Percentiles rank a stretch among this genome's conserved stretches.
Evolutionary conservation across 2,329 filamentous ascomycete genomes (phyloP).

Genomic region (Curvularia eragrostidis): DNA sequence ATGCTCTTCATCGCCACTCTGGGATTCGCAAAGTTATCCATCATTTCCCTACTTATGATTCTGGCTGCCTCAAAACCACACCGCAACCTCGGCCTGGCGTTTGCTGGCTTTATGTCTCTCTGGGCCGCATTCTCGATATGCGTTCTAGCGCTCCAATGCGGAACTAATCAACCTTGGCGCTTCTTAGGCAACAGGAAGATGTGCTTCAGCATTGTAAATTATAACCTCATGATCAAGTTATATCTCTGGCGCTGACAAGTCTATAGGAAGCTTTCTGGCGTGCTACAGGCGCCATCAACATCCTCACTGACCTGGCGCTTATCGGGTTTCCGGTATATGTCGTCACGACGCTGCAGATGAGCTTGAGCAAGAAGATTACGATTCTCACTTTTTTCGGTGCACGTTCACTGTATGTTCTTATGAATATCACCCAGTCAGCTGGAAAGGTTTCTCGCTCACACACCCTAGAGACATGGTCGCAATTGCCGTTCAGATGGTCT

Average conservation of each 20-base stretch:
- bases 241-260: not conserved
- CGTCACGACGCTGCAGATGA: constrained; percentile 47
- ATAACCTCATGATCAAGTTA: not conserved
- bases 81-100: constrained; percentile 33
- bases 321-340: constrained; percentile 46
- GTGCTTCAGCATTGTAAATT: constrained; percentile 39
- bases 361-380: constrained; percentile 41
- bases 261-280: constrained; percentile 41
- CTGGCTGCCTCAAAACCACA: constrained; percentile 42
- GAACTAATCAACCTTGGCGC: constrained; percentile 37
- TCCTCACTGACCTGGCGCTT: constrained; percentile 43
- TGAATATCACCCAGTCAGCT: not conserved
- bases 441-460: constrained; percentile 2
- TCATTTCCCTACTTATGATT: constrained; percentile 46
- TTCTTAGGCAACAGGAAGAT: constrained; percentile 19
- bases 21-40: constrained; percentile 45
- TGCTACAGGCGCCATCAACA: constrained; percentile 40
- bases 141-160: constrained; percentile 43
- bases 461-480: constrained; percentile 42
- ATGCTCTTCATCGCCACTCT: constrained; percentile 46
- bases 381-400: constrained; percentile 46
- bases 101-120: constrained; percentile 38
- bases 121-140: constrained; percentile 42
- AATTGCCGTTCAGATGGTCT: constrained; percentile 42
- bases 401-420: constrained; percentile 35